Base-by-base conservation (phyloP, 352 stramenopile species). In the Aphanomyces invadans region DNA sequence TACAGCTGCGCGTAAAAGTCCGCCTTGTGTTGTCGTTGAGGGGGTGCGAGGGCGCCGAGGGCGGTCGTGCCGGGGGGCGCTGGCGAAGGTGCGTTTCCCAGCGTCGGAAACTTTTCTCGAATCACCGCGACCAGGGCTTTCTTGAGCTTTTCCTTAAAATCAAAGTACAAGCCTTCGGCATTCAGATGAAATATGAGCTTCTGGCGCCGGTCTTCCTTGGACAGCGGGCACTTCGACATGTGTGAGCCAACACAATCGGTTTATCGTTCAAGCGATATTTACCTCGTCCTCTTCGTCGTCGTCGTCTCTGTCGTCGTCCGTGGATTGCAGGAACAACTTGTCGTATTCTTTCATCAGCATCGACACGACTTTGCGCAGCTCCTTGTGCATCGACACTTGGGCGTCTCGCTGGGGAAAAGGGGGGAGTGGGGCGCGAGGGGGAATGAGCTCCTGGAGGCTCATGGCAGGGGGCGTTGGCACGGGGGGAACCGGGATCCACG, bases 101-200 rank as follows among this genome's bases (percentile, higher is more conserved):
- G 67, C 23, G 59, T 73, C 64, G 73, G 71, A 44, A 86, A 86
- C 23, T 72, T 70, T 54, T 90, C 77, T 10, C 81, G 80, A 44
- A 92, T 86, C 11, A 94, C 53, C 7, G 79, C 75, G 7, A 92
- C 72, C n/a, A 93, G 74, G 45, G 77, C 82, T 66, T 89, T 89
- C 73, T 91, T 91, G 49, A 94, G 80, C 51, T 80, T 70, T 64
- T 94, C 81, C 57, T 92, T 94, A 60, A 94, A 90, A 21, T 73
- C 73, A 62, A 92, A 84, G 69, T 94, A 94, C 28, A 76, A 67
- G 15, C 84, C 82, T 33, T 90, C 74, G 2, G 83, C 79, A 68
- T 94, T 94, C 2, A 94, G 72, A 9, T 82, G 73, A 51, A 89
- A 91, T 28, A 94, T 78, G 15, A 94, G 76, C 26, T 75, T 78